phyloP scores from a whole-genome alignment of 139 green algal species.

The Astrephomene gubernaculifera region DNA sequence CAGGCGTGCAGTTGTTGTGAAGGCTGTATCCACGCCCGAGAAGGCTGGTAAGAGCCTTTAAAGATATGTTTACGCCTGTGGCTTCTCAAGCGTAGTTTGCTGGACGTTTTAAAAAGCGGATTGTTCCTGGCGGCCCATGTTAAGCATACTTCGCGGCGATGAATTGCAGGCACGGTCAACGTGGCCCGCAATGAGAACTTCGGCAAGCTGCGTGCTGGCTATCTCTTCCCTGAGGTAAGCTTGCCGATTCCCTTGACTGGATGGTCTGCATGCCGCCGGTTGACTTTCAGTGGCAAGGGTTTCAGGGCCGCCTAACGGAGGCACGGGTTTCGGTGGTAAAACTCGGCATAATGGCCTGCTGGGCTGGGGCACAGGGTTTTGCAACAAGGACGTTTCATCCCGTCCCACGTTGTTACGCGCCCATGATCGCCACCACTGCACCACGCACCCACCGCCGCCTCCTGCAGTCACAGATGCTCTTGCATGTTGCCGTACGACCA shows the following conservation, averaged over 20 bases:
- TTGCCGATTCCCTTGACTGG: neutral
- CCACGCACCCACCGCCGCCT: too few relatives aligned
- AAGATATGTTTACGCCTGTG: neutral
- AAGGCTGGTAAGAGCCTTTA: slow-evolving; percentile 2
- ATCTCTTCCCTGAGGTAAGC: slow-evolving; percentile 97
- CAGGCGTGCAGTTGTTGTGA: slow-evolving; percentile 18
- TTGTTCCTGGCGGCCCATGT: neutral
- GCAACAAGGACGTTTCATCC: too few relatives aligned
- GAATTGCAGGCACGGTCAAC: slow-evolving; percentile 45
- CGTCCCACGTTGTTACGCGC: too few relatives aligned
- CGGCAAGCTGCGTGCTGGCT: slow-evolving; percentile 97
- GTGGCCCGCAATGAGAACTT: slow-evolving; percentile 94
- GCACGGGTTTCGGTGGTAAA: neutral
- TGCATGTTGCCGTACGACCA: too few relatives aligned
- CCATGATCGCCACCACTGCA: too few relatives aligned
- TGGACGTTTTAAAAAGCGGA: too few relatives aligned
- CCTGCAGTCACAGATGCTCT: too few relatives aligned
- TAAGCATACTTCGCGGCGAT: neutral
- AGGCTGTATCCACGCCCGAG: slow-evolving; percentile 9
- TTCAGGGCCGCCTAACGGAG: neutral
- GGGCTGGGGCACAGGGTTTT: neutral
- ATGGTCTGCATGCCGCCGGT: neutral
- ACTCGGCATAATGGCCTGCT: neutral
- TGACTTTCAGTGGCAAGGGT: too few relatives aligned
- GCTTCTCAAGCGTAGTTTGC: neutral